Percentiles rank a stretch among this genome's conserved stretches.
phyloP scores from a whole-genome alignment of 768 basidiomycete species.

The Russula earlei region DNA sequence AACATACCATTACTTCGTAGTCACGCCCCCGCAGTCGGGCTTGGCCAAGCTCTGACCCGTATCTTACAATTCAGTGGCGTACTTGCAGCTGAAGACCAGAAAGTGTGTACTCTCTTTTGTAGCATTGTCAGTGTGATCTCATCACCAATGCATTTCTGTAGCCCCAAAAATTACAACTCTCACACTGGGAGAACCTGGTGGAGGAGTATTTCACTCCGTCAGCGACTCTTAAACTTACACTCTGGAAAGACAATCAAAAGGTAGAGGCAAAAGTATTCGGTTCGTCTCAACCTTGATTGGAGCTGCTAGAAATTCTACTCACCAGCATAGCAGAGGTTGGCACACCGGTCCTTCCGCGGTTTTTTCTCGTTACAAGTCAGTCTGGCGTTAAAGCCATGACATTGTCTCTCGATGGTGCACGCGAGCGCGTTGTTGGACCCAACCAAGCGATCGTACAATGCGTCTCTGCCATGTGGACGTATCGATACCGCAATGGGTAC shows the following conservation, averaged over 20 bases:
- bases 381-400: constrained; percentile 81
- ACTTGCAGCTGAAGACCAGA: constrained; percentile 44
- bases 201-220: constrained; percentile 62
- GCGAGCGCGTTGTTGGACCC: constrained; percentile 49
- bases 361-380: constrained; percentile 77
- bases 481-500: constrained; percentile 71
- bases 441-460: constrained; percentile 54
- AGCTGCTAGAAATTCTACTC: neutral
- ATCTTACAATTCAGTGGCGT: constrained; percentile 63
- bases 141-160: neutral
- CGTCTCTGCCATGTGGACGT: constrained; percentile 69
- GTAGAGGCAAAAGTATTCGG: constrained; percentile 80
- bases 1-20: neutral
- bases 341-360: constrained; percentile 69
- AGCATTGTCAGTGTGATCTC: neutral
- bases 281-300: constrained; percentile 29
- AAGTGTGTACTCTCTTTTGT: constrained; percentile 28
- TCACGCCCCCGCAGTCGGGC: constrained; percentile 28
- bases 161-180: constrained; percentile 48
- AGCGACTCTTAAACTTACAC: constrained; percentile 66
- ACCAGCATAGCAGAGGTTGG: constrained; percentile 51
- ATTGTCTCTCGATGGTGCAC: constrained; percentile 66
- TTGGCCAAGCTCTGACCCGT: constrained; percentile 55
- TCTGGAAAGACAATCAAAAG: constrained; percentile 81
- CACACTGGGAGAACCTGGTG: constrained; percentile 59